Base-by-base conservation (phyloP, 306 rosid genomes). In the Cicer cuneatum region DNA sequence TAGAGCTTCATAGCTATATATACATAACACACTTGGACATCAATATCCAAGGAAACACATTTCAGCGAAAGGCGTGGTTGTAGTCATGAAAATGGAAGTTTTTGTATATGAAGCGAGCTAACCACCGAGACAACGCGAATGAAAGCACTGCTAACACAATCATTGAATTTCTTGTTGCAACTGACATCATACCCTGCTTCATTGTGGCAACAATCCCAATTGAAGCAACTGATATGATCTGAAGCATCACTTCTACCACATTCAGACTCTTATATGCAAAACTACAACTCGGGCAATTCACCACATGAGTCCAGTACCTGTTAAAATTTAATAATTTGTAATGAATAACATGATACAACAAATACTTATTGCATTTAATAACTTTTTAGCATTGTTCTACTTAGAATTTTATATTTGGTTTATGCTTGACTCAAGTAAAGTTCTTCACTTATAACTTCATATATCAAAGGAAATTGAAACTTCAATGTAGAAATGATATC, bases 271-370 rank as follows among this genome's bases (percentile, higher is more conserved):
- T 92, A 33, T 94, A 72, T 7, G 93, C 97, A n/a, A 68, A 69
- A 69, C 43, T 88, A 87, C 98, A 94, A 74, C 98, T 94, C 65
- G 73, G 42, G 82, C 98, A 94, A 63, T 90, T 91, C 72, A 88
- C 90, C 78, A 90, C 96, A 66, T 94, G 98, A 15, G 87, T 78
- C 95, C 92, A 71, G 69, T 94, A 94, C 87, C 98, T 90, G 89
- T 56, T 41, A 7, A 43, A 43, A 24, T 19, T 38, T 4, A 1
- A 39, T 38, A 38, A 3, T 61, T 12, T 19, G 6, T n/a, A 33
- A 11, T 59, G 0, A 33, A 52, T 29, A 53, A 53, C 59, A 53
- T 53, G 59, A 11, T 18, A 53, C 33, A 7, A 53, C 33, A 7
- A 53, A 15, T 52, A 52, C 33, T 0, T 1, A 49, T n/a, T 49